phyloP scores from a whole-genome alignment of 2,329 filamentous ascomycete species.

The Pestalotiopsis sp. region DNA sequence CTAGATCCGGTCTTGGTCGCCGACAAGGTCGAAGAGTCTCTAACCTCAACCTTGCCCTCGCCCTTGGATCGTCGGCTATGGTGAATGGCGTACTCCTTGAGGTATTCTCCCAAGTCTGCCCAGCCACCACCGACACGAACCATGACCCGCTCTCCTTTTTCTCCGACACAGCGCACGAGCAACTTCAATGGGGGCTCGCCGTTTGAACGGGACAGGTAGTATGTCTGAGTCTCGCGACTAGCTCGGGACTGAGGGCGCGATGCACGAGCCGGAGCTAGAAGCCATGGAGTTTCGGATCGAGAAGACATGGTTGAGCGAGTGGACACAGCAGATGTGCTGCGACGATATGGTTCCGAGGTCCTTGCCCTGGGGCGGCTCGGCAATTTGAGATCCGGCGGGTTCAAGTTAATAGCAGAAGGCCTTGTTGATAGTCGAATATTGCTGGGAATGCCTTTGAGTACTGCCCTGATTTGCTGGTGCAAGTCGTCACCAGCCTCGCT shows the following conservation, averaged over 20 bases:
- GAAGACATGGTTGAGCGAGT: conserved; percentile 41
- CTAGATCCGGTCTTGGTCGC: conserved; percentile 41
- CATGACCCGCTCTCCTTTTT: conserved; percentile 92
- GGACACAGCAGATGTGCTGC: conserved; percentile 52
- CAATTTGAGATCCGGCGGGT: conserved; percentile 60
- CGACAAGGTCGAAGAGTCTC: conserved; percentile 46
- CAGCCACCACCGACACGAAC: conserved; percentile 97
- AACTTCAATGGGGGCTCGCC: conserved; percentile 91
- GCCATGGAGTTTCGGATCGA: conserved; percentile 53
- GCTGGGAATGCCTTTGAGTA: conserved; percentile 77
- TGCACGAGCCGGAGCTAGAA: conserved; percentile 63
- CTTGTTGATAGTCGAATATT: conserved; percentile 74
- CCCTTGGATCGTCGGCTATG: conserved; percentile 73
- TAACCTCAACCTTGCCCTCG: conserved; percentile 62
- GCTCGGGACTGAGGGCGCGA: conserved; percentile 50
- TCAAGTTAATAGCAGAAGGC: conserved; percentile 54
- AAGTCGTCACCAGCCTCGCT: conserved; percentile 64
- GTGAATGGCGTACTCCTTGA: conserved; percentile 90
- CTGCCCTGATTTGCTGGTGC: conserved; percentile 78
- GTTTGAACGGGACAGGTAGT: conserved; percentile 84
- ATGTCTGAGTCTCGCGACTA: conserved; percentile 81
- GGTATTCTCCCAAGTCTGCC: conserved; percentile 93
- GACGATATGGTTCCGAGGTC: conserved; percentile 45
- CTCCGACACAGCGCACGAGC: conserved; percentile 90
- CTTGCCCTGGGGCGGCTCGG: conserved; percentile 47